phyloP scores from a whole-genome alignment of 2,329 filamentous ascomycete genomes.

The Talaromyces amestolkiae region DNA sequence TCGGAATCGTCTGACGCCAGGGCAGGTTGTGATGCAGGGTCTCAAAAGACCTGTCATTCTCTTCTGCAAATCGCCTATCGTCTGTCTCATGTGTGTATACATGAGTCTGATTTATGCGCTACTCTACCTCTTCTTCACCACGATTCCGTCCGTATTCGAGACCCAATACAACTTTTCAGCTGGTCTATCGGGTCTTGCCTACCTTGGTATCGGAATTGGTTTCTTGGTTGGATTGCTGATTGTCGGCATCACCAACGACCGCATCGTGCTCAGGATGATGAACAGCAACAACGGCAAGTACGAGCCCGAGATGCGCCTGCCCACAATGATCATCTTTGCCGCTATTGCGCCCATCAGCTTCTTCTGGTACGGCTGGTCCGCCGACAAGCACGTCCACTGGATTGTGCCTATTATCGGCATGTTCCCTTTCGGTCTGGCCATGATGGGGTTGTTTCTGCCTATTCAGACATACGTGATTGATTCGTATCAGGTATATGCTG shows the following conservation, averaged over 20 bases:
- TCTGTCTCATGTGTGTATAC: slow-evolving; percentile 49
- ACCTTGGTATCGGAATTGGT: slow-evolving; percentile 51
- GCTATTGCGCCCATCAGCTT: slow-evolving; percentile 34
- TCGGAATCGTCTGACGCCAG: slow-evolving; percentile 32
- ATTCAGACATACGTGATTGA: slow-evolving; percentile 61
- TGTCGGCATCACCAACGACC: slow-evolving; percentile 19
- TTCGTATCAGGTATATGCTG: slow-evolving; percentile 43
- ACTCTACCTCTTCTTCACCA: slow-evolving; percentile 50
- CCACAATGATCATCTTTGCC: slow-evolving; percentile 13
- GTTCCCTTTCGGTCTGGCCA: slow-evolving; percentile 50
- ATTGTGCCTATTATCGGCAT: slow-evolving; percentile 58
- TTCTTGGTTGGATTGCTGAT: slow-evolving; percentile 21
- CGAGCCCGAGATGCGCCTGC: slow-evolving; percentile 20
- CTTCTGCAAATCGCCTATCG: slow-evolving; percentile 57
- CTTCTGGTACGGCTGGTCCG: slow-evolving; percentile 56
- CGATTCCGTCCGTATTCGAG: slow-evolving; percentile 53
- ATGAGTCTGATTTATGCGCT: slow-evolving; percentile 49
- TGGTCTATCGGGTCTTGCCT: slow-evolving; percentile 47
- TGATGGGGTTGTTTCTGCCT: slow-evolving; percentile 48
- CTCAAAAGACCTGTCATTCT: slow-evolving; percentile 58
- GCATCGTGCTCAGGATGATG: slow-evolving; percentile 12
- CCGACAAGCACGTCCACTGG: slow-evolving; percentile 51
- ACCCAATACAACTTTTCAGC: slow-evolving; percentile 51
- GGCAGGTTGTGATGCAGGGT: slow-evolving; percentile 44
- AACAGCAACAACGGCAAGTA: slow-evolving; percentile 15